Percentiles rank a stretch among this genome's conserved stretches.
Evolutionary conservation across 2,329 filamentous ascomycete species (phyloP).

Genomic region (Sclerotinia sclerotiorum): DNA sequence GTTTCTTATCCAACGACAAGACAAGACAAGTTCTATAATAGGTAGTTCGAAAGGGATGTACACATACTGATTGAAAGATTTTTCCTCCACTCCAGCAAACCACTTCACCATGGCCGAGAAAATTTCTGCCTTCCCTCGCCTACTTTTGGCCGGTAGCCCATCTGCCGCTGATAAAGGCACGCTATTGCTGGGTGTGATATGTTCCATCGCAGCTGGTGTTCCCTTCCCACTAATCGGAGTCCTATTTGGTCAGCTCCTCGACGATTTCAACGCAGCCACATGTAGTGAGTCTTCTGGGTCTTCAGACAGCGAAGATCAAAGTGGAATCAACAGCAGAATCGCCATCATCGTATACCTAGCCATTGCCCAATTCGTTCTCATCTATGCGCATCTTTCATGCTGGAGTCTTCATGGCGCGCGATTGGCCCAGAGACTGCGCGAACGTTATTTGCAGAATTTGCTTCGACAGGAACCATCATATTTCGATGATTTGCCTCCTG

Average conservation of each 20-base stretch:
- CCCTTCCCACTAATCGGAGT: conserved; percentile 65
- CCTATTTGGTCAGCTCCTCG: conserved; percentile 63
- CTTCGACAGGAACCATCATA: conserved; percentile 54
- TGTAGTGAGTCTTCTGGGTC: conserved; percentile 24
- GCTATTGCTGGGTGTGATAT: conserved; percentile 42
- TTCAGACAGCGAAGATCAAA: conserved; percentile 13
- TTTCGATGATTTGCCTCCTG: conserved; percentile 54
- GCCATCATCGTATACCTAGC: conserved; percentile 62
- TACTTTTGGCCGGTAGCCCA: conserved; percentile 28
- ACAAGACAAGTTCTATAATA: conserved; percentile 15
- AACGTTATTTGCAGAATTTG: conserved; percentile 51
- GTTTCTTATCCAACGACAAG: background rate
- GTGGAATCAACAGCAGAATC: conserved; percentile 47
- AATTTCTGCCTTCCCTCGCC: conserved; percentile 25
- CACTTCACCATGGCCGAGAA: conserved; percentile 22
- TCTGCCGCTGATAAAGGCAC: conserved; percentile 37
- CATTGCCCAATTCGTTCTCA: conserved; percentile 60
- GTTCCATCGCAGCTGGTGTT: conserved; percentile 53
- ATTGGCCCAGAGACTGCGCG: conserved; percentile 54
- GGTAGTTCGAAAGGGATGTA: background rate
- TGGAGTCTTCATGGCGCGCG: conserved; percentile 58
- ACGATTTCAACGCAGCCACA: conserved; percentile 59
- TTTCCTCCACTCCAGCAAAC: background rate
- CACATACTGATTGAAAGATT: conserved; percentile 2
- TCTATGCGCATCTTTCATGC: conserved; percentile 63